phyloP scores from a whole-genome alignment of 2,329 filamentous ascomycete species.

The Alternaria longipes region DNA sequence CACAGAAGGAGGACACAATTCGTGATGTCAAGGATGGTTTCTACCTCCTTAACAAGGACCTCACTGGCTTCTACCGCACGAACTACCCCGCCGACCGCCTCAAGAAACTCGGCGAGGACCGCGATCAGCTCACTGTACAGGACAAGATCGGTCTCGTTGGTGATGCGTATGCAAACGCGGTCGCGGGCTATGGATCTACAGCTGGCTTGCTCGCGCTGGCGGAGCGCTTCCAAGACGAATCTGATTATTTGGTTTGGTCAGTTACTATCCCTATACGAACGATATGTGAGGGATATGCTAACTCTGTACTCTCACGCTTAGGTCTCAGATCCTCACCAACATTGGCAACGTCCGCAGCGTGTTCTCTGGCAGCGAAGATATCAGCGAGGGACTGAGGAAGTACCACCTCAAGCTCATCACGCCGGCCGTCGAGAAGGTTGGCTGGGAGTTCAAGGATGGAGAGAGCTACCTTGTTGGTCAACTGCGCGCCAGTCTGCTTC shows the following conservation, averaged over 20 bases:
- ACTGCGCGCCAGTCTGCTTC: conserved; percentile 82
- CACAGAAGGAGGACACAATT: conserved; percentile 79
- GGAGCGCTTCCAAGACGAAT: conserved; percentile 82
- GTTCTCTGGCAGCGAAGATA: conserved; percentile 78
- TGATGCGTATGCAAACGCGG: conserved; percentile 87
- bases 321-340: conserved; percentile 78
- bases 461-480: conserved; percentile 86
- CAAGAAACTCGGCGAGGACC: conserved; percentile 78
- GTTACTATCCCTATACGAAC: background rate
- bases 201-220: conserved; percentile 83
- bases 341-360: conserved; percentile 82
- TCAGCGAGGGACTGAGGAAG: conserved; percentile 76
- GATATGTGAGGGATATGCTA: background rate
- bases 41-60: conserved; percentile 92
- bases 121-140: conserved; percentile 78
- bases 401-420: conserved; percentile 82
- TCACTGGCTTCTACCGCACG: conserved; percentile 89
- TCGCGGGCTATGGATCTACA: conserved; percentile 85
- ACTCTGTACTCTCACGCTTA: background rate
- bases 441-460: conserved; percentile 80
- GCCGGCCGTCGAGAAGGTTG: conserved; percentile 78
- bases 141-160: conserved; percentile 94
- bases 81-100: conserved; percentile 90
- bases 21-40: conserved; percentile 78
- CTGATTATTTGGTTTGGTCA: conserved; percentile 84